Evolutionary conservation across 495 filamentous ascomycete species (phyloP).

Genomic region (Chaetomidium leptoderma): DNA sequence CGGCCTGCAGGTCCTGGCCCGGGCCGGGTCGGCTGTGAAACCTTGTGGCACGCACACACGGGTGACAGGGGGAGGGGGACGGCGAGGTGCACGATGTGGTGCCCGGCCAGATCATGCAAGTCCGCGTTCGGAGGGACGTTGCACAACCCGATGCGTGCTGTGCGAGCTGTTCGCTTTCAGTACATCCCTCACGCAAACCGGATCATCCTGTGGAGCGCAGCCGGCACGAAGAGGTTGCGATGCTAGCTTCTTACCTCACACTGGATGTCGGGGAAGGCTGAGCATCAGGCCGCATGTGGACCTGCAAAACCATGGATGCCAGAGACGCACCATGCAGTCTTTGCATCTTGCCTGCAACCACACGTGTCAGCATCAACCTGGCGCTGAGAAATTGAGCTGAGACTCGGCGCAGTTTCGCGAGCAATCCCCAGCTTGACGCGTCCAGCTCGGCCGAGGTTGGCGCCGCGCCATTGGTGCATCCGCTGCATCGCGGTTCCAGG

Average conservation of each 20-base stretch:
- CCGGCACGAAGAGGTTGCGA: no score
- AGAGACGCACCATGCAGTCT: neutral
- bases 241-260: no score
- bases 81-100: neutral
- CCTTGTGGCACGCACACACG: neutral
- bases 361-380: neutral
- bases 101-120: no score
- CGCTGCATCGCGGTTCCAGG: neutral
- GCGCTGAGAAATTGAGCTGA: neutral
- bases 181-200: no score
- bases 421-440: neutral
- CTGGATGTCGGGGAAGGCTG: neutral
- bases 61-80: neutral
- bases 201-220: no score
- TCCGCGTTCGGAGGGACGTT: no score
- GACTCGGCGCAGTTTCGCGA: neutral
- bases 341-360: neutral
- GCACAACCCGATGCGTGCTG: no score
- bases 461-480: slow-evolving; percentile 1
- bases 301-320: neutral
- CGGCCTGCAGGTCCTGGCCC: neutral
- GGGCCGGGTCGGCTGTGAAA: slow-evolving; percentile 11
- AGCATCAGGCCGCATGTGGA: neutral
- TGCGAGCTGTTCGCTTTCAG: no score
- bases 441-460: neutral